Percentiles rank a stretch among this genome's conserved stretches.
These are phyloP conservation scores for Pilatotrama ljubarskyi DNA, from an alignment of 768 basidiomycete species.

Conservation along the genomic window DNA sequence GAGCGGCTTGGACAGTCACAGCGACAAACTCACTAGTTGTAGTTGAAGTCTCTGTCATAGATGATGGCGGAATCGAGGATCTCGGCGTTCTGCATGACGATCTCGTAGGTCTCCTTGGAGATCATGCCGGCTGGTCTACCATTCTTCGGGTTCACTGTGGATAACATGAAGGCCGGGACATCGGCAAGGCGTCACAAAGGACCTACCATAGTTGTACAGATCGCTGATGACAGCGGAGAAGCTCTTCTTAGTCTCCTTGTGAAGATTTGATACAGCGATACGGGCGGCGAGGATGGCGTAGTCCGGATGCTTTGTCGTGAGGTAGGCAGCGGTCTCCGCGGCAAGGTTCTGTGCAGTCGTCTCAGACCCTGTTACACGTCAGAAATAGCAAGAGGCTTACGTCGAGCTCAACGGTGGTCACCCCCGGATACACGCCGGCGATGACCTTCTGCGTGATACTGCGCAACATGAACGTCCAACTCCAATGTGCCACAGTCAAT, in stretches of 20 bases:
- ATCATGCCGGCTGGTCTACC: conserved; percentile 87
- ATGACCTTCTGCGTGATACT: conserved; percentile 93
- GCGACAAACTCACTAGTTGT: conserved; percentile 73
- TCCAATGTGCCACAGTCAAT: not conserved
- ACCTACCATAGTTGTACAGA: conserved; percentile 81
- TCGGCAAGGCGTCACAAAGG: not conserved
- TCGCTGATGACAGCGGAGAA: conserved; percentile 93
- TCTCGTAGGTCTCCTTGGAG: conserved; percentile 78
- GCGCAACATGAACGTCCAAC: not conserved
- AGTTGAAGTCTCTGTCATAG: conserved; percentile 97
- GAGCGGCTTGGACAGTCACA: not conserved
- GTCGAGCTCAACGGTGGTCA: conserved; percentile 97
- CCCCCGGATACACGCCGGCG: conserved; percentile 89
- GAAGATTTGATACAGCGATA: conserved; percentile 97
- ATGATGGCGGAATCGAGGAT: conserved; percentile 91
- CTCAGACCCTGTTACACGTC: not conserved
- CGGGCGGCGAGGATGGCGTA: conserved; percentile 98
- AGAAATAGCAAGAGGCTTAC: conserved; percentile 45
- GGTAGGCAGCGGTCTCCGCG: conserved; percentile 94
- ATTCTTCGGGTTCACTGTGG: conserved; percentile 92
- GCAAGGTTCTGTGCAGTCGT: conserved; percentile 76
- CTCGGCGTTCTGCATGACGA: conserved; percentile 80
- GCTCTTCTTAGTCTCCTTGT: conserved; percentile 98
- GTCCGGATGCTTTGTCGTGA: conserved; percentile 96
- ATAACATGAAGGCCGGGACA: not conserved